These are phyloP conservation scores for Suillus ampliporus DNA, from an alignment of 768 basidiomycete species.

Conservation along the genomic window DNA sequence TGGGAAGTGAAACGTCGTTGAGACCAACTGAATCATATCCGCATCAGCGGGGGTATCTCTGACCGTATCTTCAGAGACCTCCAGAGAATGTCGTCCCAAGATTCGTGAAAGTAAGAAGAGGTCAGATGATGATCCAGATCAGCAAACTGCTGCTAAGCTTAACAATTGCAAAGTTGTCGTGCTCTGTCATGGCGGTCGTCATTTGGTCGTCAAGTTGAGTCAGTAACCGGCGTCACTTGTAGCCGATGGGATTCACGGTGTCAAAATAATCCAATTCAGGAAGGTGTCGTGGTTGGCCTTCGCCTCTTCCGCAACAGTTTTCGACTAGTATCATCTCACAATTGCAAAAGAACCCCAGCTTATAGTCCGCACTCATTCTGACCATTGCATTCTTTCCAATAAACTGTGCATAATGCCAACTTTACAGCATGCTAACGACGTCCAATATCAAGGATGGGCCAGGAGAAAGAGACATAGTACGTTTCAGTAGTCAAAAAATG, in stretches of 20 bases:
- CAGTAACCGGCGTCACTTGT: too few species aligned
- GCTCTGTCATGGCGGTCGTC: background rate
- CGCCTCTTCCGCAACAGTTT: too few species aligned
- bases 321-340: too few species aligned
- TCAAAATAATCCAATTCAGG: conserved; percentile 10
- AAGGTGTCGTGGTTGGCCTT: conserved; percentile 8
- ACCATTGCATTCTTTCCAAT: conserved; percentile 34
- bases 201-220: too few species aligned
- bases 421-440: conserved; percentile 7
- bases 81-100: background rate
- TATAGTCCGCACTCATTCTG: conserved; percentile 25
- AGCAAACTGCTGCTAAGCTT: background rate
- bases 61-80: background rate
- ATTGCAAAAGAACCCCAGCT: conserved; percentile 9
- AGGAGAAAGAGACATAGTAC: conserved; percentile 22
- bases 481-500: conserved; percentile 32
- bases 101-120: background rate
- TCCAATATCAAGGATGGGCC: conserved; percentile 29
- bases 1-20: background rate
- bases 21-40: background rate
- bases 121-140: too few species aligned
- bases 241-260: too few species aligned
- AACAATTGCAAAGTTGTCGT: background rate
- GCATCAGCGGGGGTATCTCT: too few species aligned
- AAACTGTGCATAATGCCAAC: conserved; percentile 32